Evolutionary conservation across 768 basidiomycete species (phyloP), one percentile per base, ranked within the genome.

Genomic region (Chalciporus pseudorubinellus): DNA sequence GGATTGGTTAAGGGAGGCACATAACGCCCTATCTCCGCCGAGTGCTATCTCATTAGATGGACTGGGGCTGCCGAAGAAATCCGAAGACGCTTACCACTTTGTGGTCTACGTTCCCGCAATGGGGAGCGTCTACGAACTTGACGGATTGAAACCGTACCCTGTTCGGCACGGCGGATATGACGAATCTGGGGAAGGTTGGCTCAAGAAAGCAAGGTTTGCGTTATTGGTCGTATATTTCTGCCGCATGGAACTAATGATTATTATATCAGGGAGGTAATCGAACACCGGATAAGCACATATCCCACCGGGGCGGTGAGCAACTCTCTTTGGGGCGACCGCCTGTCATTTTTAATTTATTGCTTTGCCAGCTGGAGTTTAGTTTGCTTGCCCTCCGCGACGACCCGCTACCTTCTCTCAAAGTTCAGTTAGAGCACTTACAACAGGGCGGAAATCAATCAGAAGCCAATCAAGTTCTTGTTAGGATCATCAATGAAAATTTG

Each of bases 71-170:
- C 81, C 80, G 22, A 87, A 75, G 58, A 83, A 73, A 59, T 70
- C 72, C 4, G 84, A 85, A 63, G 97, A 98, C 61, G 95, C 95
- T 12, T 99, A 95, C 69, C 95, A 99, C 62, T 99, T 98, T 63
- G 85, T 98, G 38, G 87, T 95, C 11, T 99, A 98, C 67, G 73
- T 95, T 43, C 95, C 95, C 4, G 72, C 84, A 39, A 78, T 85
- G 69, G 95, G 90, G 18, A 77, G 79, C 20, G 71, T 99, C 39
- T 98, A 95, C 70, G 95, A 99, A 71, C 78, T 99, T 28, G 95
- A 98, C 63, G 95, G 95, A 11, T 72, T 99, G 57, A 91, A 93
- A 66, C 72, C 76, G 41, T 72, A 77, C 55, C 86, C 95, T 2
- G 81, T 98, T 16, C 81, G 78, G 52, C 97, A 99, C 67, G 91